Conservation (phyloP, 2,329 filamentous ascomycete genomes). For the Metarhizium robertsii region DNA sequence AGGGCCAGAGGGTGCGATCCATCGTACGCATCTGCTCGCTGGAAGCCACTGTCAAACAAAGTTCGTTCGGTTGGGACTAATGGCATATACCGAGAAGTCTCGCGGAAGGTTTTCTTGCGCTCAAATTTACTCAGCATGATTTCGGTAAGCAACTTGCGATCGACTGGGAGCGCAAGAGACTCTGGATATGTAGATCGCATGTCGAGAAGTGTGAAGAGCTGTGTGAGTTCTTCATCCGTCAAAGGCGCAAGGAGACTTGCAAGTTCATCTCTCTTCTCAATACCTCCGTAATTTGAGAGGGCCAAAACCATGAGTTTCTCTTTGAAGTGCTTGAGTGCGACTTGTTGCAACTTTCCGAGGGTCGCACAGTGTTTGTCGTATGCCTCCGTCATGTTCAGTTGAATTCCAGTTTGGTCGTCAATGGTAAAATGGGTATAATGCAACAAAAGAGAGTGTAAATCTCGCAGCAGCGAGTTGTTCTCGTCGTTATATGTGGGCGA, state of each 20-base stretch:
- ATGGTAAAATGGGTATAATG: slow-evolving; percentile 87
- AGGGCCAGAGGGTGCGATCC: slow-evolving; percentile 80
- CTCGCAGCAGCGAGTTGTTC: slow-evolving; percentile 67
- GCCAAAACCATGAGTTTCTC: slow-evolving; percentile 86
- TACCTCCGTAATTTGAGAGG: slow-evolving; percentile 82
- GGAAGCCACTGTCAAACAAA: slow-evolving; percentile 69
- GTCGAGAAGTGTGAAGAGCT: slow-evolving; percentile 62
- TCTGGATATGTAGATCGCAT: slow-evolving; percentile 76
- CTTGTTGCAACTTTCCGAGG: slow-evolving; percentile 71
- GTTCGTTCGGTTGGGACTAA: slow-evolving; percentile 76
- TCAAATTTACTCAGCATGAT: slow-evolving; percentile 68
- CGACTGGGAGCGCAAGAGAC: slow-evolving; percentile 51
- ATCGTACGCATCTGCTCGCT: slow-evolving; percentile 79
- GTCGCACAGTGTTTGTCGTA: slow-evolving; percentile 71
- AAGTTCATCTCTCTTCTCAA: slow-evolving; percentile 73
- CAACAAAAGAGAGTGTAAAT: slow-evolving; percentile 68
- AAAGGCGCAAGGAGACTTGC: slow-evolving; percentile 64
- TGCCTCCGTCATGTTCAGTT: slow-evolving; percentile 61
- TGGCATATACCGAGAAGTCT: slow-evolving; percentile 59
- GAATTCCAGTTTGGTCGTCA: slow-evolving; percentile 79
- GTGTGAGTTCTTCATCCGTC: slow-evolving; percentile 62
- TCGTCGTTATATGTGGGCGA: slow-evolving; percentile 72
- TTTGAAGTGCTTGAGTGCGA: slow-evolving; percentile 72
- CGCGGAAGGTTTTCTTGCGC: slow-evolving; percentile 72
- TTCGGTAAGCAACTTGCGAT: slow-evolving; percentile 60